Conservation (phyloP, 31 red algal genomes). For the Endocladia muricata region DNA sequence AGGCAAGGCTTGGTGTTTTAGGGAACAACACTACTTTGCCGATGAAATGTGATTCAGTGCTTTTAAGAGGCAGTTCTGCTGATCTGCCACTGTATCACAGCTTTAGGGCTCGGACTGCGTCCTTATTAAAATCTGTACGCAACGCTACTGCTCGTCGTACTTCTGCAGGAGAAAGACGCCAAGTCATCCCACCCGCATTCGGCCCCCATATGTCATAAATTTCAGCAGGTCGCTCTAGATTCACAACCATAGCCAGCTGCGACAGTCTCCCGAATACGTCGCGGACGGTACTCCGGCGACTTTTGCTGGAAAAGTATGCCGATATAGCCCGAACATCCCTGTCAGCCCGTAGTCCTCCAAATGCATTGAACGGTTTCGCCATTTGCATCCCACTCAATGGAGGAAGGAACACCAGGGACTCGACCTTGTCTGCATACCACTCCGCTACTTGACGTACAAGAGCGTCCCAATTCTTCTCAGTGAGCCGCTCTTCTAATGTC, state of each 20-base stretch:
- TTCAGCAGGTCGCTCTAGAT: conserved; percentile 80
- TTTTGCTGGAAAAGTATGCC: conserved; percentile 77
- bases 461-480: conserved; percentile 89
- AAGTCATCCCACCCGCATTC: conserved; percentile 90
- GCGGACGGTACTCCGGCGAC: conserved; percentile 67
- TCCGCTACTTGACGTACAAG: conserved; percentile 85
- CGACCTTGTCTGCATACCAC: conserved; percentile 74
- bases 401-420: conserved; percentile 51
- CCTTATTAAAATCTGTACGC: conserved; percentile 63
- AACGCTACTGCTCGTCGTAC: conserved; percentile 61
- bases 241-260: conserved; percentile 84
- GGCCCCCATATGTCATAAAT: conserved; percentile 88
- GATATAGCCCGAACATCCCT: conserved; percentile 75
- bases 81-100: conserved; percentile 36
- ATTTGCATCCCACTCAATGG: background rate
- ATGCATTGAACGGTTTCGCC: conserved; percentile 63
- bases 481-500: conserved; percentile 66
- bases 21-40: background rate
- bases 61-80: background rate
- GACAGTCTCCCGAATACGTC: conserved; percentile 88
- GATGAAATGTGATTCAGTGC: background rate
- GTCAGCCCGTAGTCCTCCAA: conserved; percentile 75
- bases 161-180: conserved; percentile 67
- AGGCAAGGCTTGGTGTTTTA: too few species aligned
- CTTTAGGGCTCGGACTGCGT: conserved; percentile 62